These are phyloP conservation scores for Chrysosporium keratinophilum DNA, from an alignment of 2,329 filamentous ascomycete genomes.

Conservation along the genomic window DNA sequence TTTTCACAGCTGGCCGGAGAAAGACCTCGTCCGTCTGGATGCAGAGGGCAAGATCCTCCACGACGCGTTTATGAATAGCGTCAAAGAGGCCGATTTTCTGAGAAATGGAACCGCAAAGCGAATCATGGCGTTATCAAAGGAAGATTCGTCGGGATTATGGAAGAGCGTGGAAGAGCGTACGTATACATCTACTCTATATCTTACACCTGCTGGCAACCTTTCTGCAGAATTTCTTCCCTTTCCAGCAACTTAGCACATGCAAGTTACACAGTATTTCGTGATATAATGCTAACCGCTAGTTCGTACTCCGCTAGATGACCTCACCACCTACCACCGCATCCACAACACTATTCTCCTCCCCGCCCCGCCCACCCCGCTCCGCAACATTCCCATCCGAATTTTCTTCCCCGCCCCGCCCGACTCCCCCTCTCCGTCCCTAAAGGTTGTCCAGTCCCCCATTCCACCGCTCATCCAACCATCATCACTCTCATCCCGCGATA, in stretches of 20 bases:
- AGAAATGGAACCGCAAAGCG: conserved; percentile 79
- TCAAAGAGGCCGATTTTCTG: conserved; percentile 76
- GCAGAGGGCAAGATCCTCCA: conserved; percentile 46
- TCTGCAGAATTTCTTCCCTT: not conserved
- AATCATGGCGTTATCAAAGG: conserved; percentile 79
- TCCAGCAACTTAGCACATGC: no score
- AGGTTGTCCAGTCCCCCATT: conserved; percentile 66
- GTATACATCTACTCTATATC: conserved; percentile 18
- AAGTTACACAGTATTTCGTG: not conserved
- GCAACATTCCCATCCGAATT: conserved; percentile 75
- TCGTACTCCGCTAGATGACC: conserved; percentile 51
- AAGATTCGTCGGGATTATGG: conserved; percentile 75
- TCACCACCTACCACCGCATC: conserved; percentile 60
- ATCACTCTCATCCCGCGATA: conserved; percentile 13
- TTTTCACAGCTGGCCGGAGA: conserved; percentile 48
- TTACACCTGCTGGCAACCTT: no score
- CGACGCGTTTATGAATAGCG: conserved; percentile 58
- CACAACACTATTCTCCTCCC: conserved; percentile 64
- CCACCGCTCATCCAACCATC: conserved; percentile 37
- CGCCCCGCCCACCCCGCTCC: conserved; percentile 57
- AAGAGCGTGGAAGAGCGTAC: conserved; percentile 62
- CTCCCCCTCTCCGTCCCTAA: conserved; percentile 41
- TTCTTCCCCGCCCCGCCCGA: conserved; percentile 65
- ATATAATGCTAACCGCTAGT: not conserved
- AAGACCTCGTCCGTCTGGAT: conserved; percentile 50